Evolutionary conservation across 805 yeast species (phyloP), one percentile per base, ranked within the genome.

Genomic region (Candida gorgasii): DNA sequence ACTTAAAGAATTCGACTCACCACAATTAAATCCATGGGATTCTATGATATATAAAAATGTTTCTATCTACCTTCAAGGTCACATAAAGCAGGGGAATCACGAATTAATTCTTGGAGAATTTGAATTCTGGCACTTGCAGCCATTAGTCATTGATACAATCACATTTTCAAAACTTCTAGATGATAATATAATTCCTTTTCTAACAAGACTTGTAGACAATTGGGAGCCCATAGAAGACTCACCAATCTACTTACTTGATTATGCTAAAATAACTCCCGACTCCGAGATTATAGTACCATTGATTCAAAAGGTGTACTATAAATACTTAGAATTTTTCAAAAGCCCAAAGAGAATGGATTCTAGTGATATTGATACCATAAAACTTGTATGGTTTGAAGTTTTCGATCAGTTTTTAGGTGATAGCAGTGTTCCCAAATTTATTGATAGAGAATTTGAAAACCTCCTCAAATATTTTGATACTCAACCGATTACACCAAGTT

Each of bases 191-290:
- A n/a, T 52, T 1, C 65, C 66, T 3, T 45, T 31, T 15, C 36
- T 59, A 8, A 22, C 32, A 1, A 15, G 43, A 3, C 19, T 41
- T 14, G 36, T 57, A 2, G 30, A 33, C 4, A 22, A 38, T 12
- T 59, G 63, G 63, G 17, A n/a, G 2, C 58, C 61, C 4, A 41
- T 27, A 7, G 15, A 32, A 2, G 22, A 22, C 2, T 42, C 50
- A 20, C 61, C 49, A 13, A 36, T 53, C 9, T 43, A 34, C 27
- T 29, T 59, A 12, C 44, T 60, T 1, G 62, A 60, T 39, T 61
- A 54, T 34, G 43, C 58, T 3, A 36, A 52, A 14, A 36, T 54
- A 1, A 43, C 54, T 5, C 42, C 52, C 1, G 36, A 39, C 8
- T 19, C 42, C 9, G 9, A 36, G 1, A 18, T 9, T 5, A 38